Conservation (phyloP, 345 rosid species). For the Clarkia xantiana region DNA sequence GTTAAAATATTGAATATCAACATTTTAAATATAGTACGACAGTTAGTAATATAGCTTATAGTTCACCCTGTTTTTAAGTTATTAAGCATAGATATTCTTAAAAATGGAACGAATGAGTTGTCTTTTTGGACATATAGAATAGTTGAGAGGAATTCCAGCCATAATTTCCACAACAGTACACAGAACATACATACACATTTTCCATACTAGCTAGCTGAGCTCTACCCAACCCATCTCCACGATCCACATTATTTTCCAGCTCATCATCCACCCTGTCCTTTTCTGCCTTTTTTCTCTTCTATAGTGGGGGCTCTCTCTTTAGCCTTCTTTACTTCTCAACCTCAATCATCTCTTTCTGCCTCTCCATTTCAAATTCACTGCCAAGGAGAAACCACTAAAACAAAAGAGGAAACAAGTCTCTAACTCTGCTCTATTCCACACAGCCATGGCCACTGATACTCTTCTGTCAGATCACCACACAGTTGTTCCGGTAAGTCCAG, state of each 20-base stretch:
- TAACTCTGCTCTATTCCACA: no score
- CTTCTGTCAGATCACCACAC: constrained; percentile 14
- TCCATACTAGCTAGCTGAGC: no score
- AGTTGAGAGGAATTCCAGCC: background rate
- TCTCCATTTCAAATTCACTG: constrained; percentile 2
- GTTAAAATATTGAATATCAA: no score
- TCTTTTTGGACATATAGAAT: background rate
- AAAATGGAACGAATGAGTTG: constrained; percentile 12
- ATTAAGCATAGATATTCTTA: background rate
- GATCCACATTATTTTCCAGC: constrained; percentile 2
- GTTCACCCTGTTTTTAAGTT: no score
- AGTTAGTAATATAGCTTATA: no score
- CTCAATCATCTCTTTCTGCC: constrained; percentile 7
- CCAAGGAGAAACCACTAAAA: background rate
- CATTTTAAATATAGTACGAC: no score
- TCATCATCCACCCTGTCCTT: constrained; percentile 12
- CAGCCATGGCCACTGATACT: constrained; percentile 21
- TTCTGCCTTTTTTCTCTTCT: no score
- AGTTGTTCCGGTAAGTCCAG: constrained; percentile 11
- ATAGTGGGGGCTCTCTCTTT: background rate
- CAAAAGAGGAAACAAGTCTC: background rate
- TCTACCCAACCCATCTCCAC: background rate
- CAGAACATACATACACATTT: no score
- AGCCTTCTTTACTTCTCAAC: constrained; percentile 3
- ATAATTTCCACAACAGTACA: background rate